Evolutionary conservation across 2,329 filamentous ascomycete genomes (phyloP).

Genomic region (Chrysosporium queenslandicum): DNA sequence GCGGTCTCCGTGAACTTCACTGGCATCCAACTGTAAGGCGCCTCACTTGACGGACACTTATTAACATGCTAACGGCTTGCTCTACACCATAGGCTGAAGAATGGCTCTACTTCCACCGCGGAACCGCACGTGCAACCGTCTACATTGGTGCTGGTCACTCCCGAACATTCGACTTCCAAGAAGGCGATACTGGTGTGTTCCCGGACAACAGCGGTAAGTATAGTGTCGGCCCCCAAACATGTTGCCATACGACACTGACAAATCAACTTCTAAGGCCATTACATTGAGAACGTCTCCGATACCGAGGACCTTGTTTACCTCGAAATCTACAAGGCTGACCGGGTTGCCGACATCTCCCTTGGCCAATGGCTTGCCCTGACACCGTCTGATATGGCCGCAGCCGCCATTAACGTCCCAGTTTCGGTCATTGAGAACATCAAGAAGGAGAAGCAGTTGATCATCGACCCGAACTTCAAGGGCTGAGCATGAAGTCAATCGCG

Average conservation of each 20-base stretch:
- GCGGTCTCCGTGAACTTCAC: slow-evolving; percentile 55
- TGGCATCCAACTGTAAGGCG: slow-evolving; percentile 56
- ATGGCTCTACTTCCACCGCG: slow-evolving; percentile 61
- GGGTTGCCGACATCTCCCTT: slow-evolving; percentile 55
- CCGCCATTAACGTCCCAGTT: slow-evolving; percentile 49
- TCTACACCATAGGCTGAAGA: slow-evolving; percentile 49
- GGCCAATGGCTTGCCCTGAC: slow-evolving; percentile 62
- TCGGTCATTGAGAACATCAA: slow-evolving; percentile 49
- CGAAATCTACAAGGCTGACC: slow-evolving; percentile 59
- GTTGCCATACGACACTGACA: neutral
- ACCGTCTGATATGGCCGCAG: slow-evolving; percentile 52
- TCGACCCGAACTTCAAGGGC: slow-evolving; percentile 20
- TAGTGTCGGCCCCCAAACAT: neutral
- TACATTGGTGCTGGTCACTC: slow-evolving; percentile 53
- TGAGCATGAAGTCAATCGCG: neutral
- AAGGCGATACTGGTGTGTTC: slow-evolving; percentile 60
- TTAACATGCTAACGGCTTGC: neutral
- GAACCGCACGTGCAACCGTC: slow-evolving; percentile 51
- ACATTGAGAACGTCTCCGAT: slow-evolving; percentile 58
- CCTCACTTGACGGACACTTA: no score
- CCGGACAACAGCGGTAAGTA: slow-evolving; percentile 47
- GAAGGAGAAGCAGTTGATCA: slow-evolving; percentile 54
- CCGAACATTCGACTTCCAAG: slow-evolving; percentile 56
- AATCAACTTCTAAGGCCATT: slow-evolving; percentile 41
- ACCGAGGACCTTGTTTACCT: slow-evolving; percentile 57